Evolutionary conservation across 2,329 filamentous ascomycete genomes (phyloP).

Genomic region (Beauveria varroae): DNA sequence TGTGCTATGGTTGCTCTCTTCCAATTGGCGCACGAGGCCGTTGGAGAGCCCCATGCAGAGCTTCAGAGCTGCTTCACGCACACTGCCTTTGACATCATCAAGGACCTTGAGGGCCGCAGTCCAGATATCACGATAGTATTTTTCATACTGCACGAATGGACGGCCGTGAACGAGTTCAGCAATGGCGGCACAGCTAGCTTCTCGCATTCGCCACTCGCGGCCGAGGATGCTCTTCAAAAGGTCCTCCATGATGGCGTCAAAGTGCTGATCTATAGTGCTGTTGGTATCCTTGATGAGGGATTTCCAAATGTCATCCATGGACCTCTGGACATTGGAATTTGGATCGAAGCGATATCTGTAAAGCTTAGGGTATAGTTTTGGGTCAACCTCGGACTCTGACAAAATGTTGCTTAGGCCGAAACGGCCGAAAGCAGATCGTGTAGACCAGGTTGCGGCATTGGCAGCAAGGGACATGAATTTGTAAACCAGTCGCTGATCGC

Average conservation of each 20-base stretch:
- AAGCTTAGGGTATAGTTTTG: conserved; percentile 90
- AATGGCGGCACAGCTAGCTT: conserved; percentile 87
- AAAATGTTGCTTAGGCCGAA: conserved; percentile 91
- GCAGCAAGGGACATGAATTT: conserved; percentile 97
- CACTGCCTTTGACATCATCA: conserved; percentile 91
- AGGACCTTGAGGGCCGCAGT: conserved; percentile 79
- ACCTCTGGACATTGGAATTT: conserved; percentile 82
- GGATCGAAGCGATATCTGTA: conserved; percentile 94
- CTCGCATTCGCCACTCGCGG: conserved; percentile 85
- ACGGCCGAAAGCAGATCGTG: conserved; percentile 88
- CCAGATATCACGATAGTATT: conserved; percentile 81
- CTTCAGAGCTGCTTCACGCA: conserved; percentile 70
- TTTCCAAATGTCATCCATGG: conserved; percentile 98
- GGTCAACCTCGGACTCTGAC: conserved; percentile 79
- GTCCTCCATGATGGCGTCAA: conserved; percentile 84
- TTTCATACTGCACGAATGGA: conserved; percentile 68
- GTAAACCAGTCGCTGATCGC: conserved; percentile 93
- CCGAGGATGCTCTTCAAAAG: conserved; percentile 78
- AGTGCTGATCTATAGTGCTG: conserved; percentile 68
- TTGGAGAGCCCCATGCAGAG: conserved; percentile 81
- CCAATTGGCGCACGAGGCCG: conserved; percentile 75
- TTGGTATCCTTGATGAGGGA: conserved; percentile 85
- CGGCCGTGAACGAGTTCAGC: conserved; percentile 80
- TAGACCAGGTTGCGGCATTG: conserved; percentile 95
- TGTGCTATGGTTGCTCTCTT: conserved; percentile 64